phyloP scores from a whole-genome alignment of 1,139 yeast species.

The Pichia sp. region DNA sequence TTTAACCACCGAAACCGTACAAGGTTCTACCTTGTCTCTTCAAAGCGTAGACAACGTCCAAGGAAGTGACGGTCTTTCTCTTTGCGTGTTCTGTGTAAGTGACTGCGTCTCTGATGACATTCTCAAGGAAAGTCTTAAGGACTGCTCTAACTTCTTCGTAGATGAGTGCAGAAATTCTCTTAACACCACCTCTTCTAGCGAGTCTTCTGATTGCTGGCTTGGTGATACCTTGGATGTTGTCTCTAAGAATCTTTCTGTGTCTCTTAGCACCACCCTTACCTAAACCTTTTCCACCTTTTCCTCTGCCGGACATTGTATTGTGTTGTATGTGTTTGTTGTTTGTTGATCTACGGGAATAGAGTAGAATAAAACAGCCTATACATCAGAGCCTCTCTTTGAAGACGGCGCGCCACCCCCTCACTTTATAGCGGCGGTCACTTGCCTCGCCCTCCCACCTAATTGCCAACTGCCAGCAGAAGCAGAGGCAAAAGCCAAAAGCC shows the following conservation, averaged over 20 bases:
- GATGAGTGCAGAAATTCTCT: slow-evolving; percentile 98
- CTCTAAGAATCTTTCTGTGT: slow-evolving; percentile 99
- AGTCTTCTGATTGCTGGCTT: slow-evolving; percentile 99
- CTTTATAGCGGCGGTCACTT: too few species aligned
- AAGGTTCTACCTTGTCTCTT: slow-evolving; percentile 99
- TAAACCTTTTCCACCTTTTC: slow-evolving; percentile 99
- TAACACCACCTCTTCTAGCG: slow-evolving; percentile 99
- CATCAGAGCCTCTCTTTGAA: too few species aligned
- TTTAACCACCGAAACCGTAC: slow-evolving; percentile 99
- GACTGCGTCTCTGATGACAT: slow-evolving; percentile 97
- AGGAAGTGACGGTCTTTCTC: slow-evolving; percentile 99
- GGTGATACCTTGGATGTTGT: slow-evolving; percentile 99
- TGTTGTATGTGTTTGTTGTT: slow-evolving; percentile 8
- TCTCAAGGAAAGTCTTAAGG: slow-evolving; percentile 90
- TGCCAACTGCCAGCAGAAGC: too few species aligned
- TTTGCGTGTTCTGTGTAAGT: slow-evolving; percentile 99
- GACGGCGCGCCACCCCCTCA: too few species aligned
- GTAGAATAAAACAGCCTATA: not conserved
- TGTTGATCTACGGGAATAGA: not conserved
- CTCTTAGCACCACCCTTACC: slow-evolving; percentile 99
- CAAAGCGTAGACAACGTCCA: slow-evolving; percentile 98
- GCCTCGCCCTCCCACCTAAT: too few species aligned
- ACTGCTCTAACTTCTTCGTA: slow-evolving; percentile 99
- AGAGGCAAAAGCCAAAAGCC: too few species aligned
- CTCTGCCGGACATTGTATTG: slow-evolving; percentile 91